Evolutionary conservation across 768 basidiomycete genomes (phyloP), one percentile per base, ranked within the genome.

Genomic region (Clitopilus hobsonii): DNA sequence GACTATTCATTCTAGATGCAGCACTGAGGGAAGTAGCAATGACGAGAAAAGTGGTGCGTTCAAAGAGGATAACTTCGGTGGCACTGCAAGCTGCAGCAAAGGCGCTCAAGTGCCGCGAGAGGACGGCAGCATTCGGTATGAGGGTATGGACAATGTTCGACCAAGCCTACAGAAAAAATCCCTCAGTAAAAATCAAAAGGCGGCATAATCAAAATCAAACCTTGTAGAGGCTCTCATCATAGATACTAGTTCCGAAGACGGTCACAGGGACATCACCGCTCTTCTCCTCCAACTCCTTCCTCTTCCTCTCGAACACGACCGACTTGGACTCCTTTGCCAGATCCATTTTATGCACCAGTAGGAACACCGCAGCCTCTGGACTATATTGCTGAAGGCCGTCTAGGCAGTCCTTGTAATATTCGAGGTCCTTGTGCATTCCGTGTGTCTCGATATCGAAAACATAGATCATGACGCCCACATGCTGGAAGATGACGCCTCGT

Each of bases 261-360:
- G 83, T 85, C 56, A 92, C 75, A 13, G 67, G 55, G 1, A 74
- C 74, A 58, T 81, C 83, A 14, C 78, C 83, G 58, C 86, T 89
- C 25, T 82, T 83, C 62, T 84, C 78, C 68, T 84, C 74, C 55
- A 95, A 69, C 61, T 95, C 94, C 57, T 77, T 78, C 57, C 76
- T 80, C 74, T 89, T 90, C 72, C 83, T 83, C 50, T 84, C 81
- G 58, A 94, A 88, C 8, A 81, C 74, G 38, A 70, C 73, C 25
- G 72, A 69, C 57, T 78, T 81, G 48, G 85, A 82, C 54, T 83
- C 81, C 57, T 85, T 74, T 51, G 91, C 89, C 24, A 99, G 77
- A 69, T 99, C 97, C 94, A 98, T 98, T 80, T 99, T 99, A 73
- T 99, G 96, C 41, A 98, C 81, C 2, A 98, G 79, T 30, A 98